These are phyloP conservation scores for Thelonectria olida DNA, from an alignment of 2,329 filamentous ascomycete species.

Conservation along the genomic window DNA sequence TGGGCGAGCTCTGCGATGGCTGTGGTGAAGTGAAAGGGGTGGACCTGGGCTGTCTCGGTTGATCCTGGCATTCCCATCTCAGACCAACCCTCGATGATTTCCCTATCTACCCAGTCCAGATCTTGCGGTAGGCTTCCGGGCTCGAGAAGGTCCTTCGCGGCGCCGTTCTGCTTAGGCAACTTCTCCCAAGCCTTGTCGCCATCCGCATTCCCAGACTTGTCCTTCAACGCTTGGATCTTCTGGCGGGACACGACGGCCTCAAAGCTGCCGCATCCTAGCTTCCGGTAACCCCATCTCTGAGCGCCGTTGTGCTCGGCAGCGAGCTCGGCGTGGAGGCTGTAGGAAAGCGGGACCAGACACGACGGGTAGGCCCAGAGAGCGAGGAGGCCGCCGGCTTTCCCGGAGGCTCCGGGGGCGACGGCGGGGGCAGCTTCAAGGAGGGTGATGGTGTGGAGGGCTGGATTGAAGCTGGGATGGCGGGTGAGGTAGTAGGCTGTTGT, in stretches of 20 bases:
- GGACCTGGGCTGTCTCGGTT: constrained; percentile 88
- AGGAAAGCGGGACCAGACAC: constrained; percentile 86
- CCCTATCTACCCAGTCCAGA: constrained; percentile 83
- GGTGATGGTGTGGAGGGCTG: constrained; percentile 78
- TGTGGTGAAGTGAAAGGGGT: constrained; percentile 90
- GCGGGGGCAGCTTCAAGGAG: constrained; percentile 84
- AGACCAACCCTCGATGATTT: constrained; percentile 74
- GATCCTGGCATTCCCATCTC: constrained; percentile 79
- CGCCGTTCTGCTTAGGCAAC: constrained; percentile 66
- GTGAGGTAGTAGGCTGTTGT: constrained; percentile 93
- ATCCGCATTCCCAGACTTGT: constrained; percentile 23
- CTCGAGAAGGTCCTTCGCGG: constrained; percentile 57
- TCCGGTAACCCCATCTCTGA: constrained; percentile 86
- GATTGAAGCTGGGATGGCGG: constrained; percentile 83
- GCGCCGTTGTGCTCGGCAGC: constrained; percentile 84
- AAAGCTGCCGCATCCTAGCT: constrained; percentile 75
- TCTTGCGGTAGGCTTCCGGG: constrained; percentile 75
- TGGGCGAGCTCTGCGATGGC: constrained; percentile 81
- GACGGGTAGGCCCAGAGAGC: constrained; percentile 91
- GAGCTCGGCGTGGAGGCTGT: constrained; percentile 82
- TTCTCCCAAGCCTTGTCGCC: constrained; percentile 65
- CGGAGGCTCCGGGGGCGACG: constrained; percentile 91
- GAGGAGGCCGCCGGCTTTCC: constrained; percentile 91
- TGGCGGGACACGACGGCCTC: constrained; percentile 49
- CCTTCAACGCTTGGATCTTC: constrained; percentile 45